Evolutionary conservation across 106 monocot species (phyloP), one percentile per base, ranked within the genome.

Genomic region (Apostasia shenzhenica): DNA sequence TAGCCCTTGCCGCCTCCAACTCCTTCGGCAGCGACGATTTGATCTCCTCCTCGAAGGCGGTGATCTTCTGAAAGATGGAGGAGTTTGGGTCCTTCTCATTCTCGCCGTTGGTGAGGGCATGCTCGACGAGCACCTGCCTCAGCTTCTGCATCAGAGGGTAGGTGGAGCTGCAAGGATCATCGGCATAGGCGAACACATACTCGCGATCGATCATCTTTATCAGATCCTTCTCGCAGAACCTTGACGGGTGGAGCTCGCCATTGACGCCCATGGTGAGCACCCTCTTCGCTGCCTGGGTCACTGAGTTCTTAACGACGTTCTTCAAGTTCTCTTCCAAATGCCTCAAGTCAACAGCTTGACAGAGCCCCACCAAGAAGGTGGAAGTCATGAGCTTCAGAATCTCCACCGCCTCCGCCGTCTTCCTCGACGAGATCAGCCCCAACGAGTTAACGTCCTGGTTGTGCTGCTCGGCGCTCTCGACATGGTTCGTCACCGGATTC

Each of bases 391-490:
- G 86, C 82, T 97, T 97, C 44, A 97, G 76, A 10, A 97, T 87
- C 70, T 97, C 81, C 56, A 97, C 71, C 2, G 95, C 88, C 78
- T 97, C 95, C 1, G 84, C 82, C 12, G 92, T 97, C 82, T 97
- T 97, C 80, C 95, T 78, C 9, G 95, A 75, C 1, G 99, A 99
- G 75, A 99, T 99, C 40, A 99, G 74, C 0, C 99, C 99, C 50
- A 99, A 72, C 1, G 99, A 99, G 86, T 99, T 99, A 43, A 99
- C 99, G 63, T 99, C 99, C 64, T 99, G 99, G 79, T 99, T 99
- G 80, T 99, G 99, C 56, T 99, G 99, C 78, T 99, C 99, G 1
- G 99, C 99, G 72, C 93, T 93, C 75, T 99, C 90, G 45, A 99
- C 99, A 46, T 99, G 99, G 85, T 85, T 99, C 67, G 99, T 93